Conservation (phyloP, 306 rosid genomes). For the Oemleria cerasiformis region DNA sequence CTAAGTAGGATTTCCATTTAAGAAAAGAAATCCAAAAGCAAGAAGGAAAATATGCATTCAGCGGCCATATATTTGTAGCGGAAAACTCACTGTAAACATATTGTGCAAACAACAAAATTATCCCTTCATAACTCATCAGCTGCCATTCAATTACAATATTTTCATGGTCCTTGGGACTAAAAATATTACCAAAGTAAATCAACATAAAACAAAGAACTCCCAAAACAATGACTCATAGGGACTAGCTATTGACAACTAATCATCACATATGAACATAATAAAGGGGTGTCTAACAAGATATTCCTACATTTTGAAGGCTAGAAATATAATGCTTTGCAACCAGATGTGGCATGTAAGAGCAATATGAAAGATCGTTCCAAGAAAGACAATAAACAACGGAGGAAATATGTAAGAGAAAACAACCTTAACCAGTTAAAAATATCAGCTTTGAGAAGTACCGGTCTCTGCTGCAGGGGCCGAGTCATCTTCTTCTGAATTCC, state of each 20-base stretch:
- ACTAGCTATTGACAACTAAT: neutral
- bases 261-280: slow-evolving; percentile 11
- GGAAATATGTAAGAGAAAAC: neutral
- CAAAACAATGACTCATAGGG: neutral
- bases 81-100: neutral
- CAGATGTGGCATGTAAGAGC: slow-evolving; percentile 9
- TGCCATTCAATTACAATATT: neutral
- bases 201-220: neutral
- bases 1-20: no score
- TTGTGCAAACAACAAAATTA: neutral
- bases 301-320: neutral
- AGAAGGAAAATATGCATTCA: no score
- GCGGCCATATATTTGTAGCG: no score
- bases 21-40: no score
- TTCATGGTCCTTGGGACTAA: neutral
- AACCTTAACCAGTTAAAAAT: slow-evolving; percentile 1
- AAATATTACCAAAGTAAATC: neutral
- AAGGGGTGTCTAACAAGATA: slow-evolving; percentile 7
- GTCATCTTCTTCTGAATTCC: slow-evolving; percentile 21
- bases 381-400: neutral
- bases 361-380: slow-evolving; percentile 13
- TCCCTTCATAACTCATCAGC: neutral
- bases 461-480: slow-evolving; percentile 27
- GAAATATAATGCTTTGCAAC: slow-evolving; percentile 8
- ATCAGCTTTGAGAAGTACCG: slow-evolving; percentile 32